Percentiles rank a stretch among this genome's conserved stretches.
These are phyloP conservation scores for Cudoniella acicularis DNA, from an alignment of 495 filamentous ascomycete species.

Conservation along the genomic window DNA sequence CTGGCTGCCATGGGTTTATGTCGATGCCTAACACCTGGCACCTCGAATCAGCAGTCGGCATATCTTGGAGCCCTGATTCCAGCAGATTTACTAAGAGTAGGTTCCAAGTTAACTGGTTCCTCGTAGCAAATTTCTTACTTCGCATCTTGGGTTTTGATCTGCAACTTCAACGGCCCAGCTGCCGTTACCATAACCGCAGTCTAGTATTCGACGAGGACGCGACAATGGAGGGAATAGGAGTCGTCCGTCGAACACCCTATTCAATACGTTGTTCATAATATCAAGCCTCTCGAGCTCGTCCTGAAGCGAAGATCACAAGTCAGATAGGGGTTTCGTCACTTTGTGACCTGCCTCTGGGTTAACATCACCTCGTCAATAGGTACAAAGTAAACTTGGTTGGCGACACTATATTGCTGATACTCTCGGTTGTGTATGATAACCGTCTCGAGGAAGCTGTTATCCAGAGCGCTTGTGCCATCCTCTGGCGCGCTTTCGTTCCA, in stretches of 20 bases:
- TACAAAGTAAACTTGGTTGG: constrained; percentile 68
- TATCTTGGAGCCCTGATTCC: too few species aligned
- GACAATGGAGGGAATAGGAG: constrained; percentile 76
- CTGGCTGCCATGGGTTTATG: constrained; percentile 69
- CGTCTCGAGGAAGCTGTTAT: constrained; percentile 58
- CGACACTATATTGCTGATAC: constrained; percentile 72
- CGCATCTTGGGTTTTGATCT: constrained; percentile 65
- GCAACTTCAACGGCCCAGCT: constrained; percentile 59
- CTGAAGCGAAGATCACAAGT: constrained; percentile 40
- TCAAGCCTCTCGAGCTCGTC: constrained; percentile 76
- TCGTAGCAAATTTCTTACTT: too few species aligned
- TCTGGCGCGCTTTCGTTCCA: constrained; percentile 37
- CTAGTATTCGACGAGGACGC: constrained; percentile 63
- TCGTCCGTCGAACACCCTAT: constrained; percentile 67
- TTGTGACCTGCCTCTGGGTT: constrained; percentile 12
- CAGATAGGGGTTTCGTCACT: constrained; percentile 19
- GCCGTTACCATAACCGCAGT: constrained; percentile 71
- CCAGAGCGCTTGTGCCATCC: constrained; percentile 50
- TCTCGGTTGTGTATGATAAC: constrained; percentile 63
- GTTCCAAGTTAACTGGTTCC: too few species aligned
- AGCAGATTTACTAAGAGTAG: too few species aligned
- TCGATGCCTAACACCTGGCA: constrained; percentile 76
- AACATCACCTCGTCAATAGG: constrained; percentile 79
- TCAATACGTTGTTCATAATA: constrained; percentile 66
- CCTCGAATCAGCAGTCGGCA: background rate